Base-by-base conservation (phyloP, 208 protist genomes). In the Borovskyia barvae region DNA sequence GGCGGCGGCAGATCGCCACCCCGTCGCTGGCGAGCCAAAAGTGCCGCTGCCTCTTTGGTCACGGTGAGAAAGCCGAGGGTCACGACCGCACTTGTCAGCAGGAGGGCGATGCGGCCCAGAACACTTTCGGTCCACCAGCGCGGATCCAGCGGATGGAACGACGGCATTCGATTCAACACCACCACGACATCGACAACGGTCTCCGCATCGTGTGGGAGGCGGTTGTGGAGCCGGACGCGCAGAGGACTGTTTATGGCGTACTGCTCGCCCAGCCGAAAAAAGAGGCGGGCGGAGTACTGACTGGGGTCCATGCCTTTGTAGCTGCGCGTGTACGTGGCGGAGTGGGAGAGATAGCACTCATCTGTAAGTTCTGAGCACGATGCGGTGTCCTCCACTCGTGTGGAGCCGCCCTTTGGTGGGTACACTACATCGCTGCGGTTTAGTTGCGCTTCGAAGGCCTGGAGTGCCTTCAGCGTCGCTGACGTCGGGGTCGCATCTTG, bases 121-220 rank as follows among this genome's bases (percentile, higher is more conserved):
- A 57, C 46, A 19, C 39, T 32, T 33, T 70, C 63, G n/a, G 57
- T 32, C 63, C 63, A 70, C 63, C 63, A 70, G 25, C 63, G 54
- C 35, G 39, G 26, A 48, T 70, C 36, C 20, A 70, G 54, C 5
- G 28, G 54, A 47, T 70, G 61, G 24, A 33, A 14, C 8, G 54
- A 8, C 25, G 63, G 63, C 15, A 37, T 35, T 29, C 54, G 46
- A 26, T 4, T 57, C n/a, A 70, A 48, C 25, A 70, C 63, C 11
- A 70, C 5, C 14, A 70, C 63, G 24, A 61, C 48, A n/a, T 70
- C 63, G 17, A 70, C 63, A 1, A 35, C 11, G 5, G 54, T 58
- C 47, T 52, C 48, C 2, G 63, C 45, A 37, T 70, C 63, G 40
- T 70, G 63, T 20, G 63, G 63, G 15, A 70, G 43, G 54, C 17